Evolutionary conservation across 352 stramenopile genomes (phyloP).

Genomic region (Thalassiosira hispida): DNA sequence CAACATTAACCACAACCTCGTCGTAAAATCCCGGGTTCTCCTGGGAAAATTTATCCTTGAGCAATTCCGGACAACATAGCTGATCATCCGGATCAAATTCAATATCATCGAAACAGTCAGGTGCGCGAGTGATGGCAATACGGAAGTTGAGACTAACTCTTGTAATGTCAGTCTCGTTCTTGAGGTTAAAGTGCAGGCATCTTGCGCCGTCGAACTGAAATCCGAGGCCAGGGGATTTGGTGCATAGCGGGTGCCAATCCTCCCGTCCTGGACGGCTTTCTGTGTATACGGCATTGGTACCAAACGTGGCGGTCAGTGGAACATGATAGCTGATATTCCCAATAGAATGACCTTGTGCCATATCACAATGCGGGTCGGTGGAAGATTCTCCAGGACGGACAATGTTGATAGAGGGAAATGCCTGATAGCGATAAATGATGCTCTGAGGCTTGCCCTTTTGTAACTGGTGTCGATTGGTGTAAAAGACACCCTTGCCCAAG

Average conservation of each 20-base stretch:
- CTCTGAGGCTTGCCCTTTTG: slow-evolving; percentile 31
- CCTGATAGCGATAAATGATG: slow-evolving; percentile 76
- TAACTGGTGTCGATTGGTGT: slow-evolving; percentile 58
- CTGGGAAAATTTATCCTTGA: slow-evolving; percentile 62
- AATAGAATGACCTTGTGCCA: slow-evolving; percentile 63
- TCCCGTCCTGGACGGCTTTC: slow-evolving; percentile 74
- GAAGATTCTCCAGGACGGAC: slow-evolving; percentile 64
- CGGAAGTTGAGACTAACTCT: slow-evolving; percentile 74
- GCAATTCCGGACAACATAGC: slow-evolving; percentile 49
- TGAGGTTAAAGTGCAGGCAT: slow-evolving; percentile 74
- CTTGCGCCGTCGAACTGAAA: slow-evolving; percentile 75
- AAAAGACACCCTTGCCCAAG: slow-evolving; percentile 64
- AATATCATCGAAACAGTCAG: slow-evolving; percentile 17
- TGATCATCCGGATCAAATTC: slow-evolving; percentile 57
- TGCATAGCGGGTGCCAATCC: slow-evolving; percentile 69
- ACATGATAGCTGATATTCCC: slow-evolving; percentile 77
- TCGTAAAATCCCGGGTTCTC: slow-evolving; percentile 70
- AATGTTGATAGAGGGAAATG: slow-evolving; percentile 73
- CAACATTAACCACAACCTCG: slow-evolving; percentile 72
- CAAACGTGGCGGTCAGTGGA: slow-evolving; percentile 69
- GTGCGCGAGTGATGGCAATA: slow-evolving; percentile 60
- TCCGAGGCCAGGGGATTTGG: slow-evolving; percentile 69
- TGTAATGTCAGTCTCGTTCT: slow-evolving; percentile 70
- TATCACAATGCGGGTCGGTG: slow-evolving; percentile 65
- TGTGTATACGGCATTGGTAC: slow-evolving; percentile 69